Evolutionary conservation across 805 yeast genomes (phyloP).

Genomic region (Ogataea corticis): DNA sequence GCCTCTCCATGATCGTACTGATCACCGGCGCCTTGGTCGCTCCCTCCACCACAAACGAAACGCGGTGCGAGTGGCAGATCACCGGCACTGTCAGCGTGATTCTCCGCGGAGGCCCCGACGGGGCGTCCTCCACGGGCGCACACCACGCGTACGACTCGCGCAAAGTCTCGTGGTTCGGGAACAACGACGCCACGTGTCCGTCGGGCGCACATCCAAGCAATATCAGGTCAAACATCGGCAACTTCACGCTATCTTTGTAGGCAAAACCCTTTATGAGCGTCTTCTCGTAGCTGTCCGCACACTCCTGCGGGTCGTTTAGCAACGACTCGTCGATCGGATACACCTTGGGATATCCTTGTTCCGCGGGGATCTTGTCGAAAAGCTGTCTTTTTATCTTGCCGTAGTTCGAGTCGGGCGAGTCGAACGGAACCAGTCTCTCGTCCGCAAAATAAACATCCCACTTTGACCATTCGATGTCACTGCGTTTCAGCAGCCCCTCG

Average conservation of each 20-base stretch:
- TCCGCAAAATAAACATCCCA: slow-evolving; percentile 98
- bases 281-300: slow-evolving; percentile 92
- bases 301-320: slow-evolving; percentile 80
- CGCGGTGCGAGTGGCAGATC: slow-evolving; percentile 88
- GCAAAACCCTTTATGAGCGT: slow-evolving; percentile 87
- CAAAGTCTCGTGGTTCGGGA: slow-evolving; percentile 87
- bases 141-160: slow-evolving; percentile 95
- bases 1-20: slow-evolving; percentile 91
- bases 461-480: slow-evolving; percentile 77
- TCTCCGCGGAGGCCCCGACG: slow-evolving; percentile 82
- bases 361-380: slow-evolving; percentile 64
- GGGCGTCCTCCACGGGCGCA: slow-evolving; percentile 88
- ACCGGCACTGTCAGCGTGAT: slow-evolving; percentile 93
- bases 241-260: slow-evolving; percentile 90
- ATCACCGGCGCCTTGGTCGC: slow-evolving; percentile 91
- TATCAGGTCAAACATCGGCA: slow-evolving; percentile 91
- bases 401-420: slow-evolving; percentile 78
- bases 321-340: slow-evolving; percentile 80
- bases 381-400: slow-evolving; percentile 85
- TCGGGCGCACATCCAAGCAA: slow-evolving; percentile 98
- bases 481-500: slow-evolving; percentile 77
- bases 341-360: slow-evolving; percentile 60
- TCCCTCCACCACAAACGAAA: slow-evolving; percentile 95
- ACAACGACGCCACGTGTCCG: slow-evolving; percentile 95
- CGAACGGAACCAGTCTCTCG: slow-evolving; percentile 90